These are phyloP conservation scores for Marchantia polymorpha DNA, from an alignment of 225 moss, liverwort and hornwort genomes.

Conservation along the genomic window DNA sequence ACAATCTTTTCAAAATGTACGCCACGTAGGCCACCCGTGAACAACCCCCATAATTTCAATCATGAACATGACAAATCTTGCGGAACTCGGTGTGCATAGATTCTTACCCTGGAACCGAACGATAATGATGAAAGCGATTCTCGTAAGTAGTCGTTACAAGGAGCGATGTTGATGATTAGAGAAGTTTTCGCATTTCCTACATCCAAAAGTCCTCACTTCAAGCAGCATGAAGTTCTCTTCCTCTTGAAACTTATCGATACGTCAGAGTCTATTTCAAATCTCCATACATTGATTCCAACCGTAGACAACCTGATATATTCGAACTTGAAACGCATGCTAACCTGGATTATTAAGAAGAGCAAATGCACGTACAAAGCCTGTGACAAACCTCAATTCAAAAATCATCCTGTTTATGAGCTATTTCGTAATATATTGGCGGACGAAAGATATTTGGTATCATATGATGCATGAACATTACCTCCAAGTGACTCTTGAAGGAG, in stretches of 20 bases:
- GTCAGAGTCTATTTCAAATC: too few species aligned
- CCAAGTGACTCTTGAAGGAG: slow-evolving; percentile 92
- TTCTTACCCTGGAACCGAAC: slow-evolving; percentile 70
- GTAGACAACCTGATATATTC: too few species aligned
- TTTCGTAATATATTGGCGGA: too few species aligned
- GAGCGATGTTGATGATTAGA: slow-evolving; percentile 80
- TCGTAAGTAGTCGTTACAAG: slow-evolving; percentile 72
- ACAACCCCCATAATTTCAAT: neutral
- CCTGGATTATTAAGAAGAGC: too few species aligned
- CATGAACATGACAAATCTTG: neutral
- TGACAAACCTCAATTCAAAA: too few species aligned
- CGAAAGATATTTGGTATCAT: too few species aligned
- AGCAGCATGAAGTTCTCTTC: neutral
- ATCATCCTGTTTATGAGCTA: too few species aligned
- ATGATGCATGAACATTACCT: slow-evolving; percentile 37
- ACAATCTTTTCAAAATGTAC: neutral
- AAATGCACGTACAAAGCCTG: too few species aligned
- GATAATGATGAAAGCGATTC: slow-evolving; percentile 79
- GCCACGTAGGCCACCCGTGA: too few species aligned
- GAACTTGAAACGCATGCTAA: too few species aligned
- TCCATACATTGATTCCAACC: too few species aligned
- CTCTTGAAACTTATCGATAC: neutral
- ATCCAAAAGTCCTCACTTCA: neutral
- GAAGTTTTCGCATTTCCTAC: slow-evolving; percentile 88
- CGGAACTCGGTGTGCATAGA: neutral